Evolutionary conservation across 2,329 filamentous ascomycete genomes (phyloP).

Genomic region (Emergomyces orientalis): DNA sequence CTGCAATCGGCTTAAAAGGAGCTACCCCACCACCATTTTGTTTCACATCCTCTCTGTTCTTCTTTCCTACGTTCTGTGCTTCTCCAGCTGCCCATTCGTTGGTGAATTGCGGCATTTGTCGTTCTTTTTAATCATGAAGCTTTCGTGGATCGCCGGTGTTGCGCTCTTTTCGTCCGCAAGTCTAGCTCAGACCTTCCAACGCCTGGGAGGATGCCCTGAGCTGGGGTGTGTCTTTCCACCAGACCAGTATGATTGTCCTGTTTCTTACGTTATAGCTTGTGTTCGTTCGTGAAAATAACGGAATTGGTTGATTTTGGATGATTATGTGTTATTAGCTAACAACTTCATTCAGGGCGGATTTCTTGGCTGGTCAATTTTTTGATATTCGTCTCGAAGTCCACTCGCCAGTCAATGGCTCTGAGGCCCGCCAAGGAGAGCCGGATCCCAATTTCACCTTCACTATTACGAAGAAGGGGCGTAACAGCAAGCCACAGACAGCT

Average conservation of each 20-base stretch:
- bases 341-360: constrained; percentile 51
- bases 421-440: constrained; percentile 61
- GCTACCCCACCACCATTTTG: constrained; percentile 1
- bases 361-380: constrained; percentile 74
- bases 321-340: not conserved
- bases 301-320: not conserved
- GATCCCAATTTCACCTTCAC: constrained; percentile 66
- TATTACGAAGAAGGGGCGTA: constrained; percentile 53
- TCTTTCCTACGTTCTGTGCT: not conserved
- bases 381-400: constrained; percentile 77
- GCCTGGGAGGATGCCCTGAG: constrained; percentile 47
- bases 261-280: not conserved
- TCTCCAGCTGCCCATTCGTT: not conserved
- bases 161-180: constrained; percentile 22
- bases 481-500: constrained; percentile 41
- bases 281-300: not conserved
- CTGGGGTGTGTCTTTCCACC: constrained; percentile 51
- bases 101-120: constrained; percentile 1
- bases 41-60: not conserved
- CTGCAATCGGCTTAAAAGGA: not conserved
- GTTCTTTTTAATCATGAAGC: constrained; percentile 19
- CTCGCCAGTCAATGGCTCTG: constrained; percentile 69
- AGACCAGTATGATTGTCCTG: constrained; percentile 41
- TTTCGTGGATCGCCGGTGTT: constrained; percentile 17
- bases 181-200: constrained; percentile 46